A percentile compares a stretch with the other conserved stretches of the same genome.
phyloP scores from a whole-genome alignment of 768 basidiomycete genomes.

The Leccinum boreale region DNA sequence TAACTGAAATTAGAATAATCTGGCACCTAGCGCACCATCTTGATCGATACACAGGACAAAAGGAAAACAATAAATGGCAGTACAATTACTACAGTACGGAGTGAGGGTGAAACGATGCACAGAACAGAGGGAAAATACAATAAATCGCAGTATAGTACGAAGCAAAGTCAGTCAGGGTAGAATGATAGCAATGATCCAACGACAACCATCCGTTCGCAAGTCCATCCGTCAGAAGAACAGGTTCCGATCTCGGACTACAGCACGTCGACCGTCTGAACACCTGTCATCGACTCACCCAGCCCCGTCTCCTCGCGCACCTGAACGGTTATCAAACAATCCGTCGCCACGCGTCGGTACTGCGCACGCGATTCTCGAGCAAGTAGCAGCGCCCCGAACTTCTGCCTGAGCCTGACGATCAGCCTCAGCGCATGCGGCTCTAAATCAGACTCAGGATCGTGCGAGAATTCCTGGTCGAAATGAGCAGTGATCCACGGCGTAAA shows the following conservation, averaged over 20 bases:
- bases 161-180: not conserved
- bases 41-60: too few species aligned
- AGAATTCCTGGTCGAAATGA: not conserved
- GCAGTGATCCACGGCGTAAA: not conserved
- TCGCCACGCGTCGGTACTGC: conserved; percentile 13
- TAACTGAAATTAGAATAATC: too few species aligned
- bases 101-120: too few species aligned
- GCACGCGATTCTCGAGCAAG: not conserved
- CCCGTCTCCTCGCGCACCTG: not conserved
- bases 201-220: not conserved
- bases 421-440: not conserved
- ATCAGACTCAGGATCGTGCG: not conserved
- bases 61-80: too few species aligned
- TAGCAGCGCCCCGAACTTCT: conserved; percentile 6
- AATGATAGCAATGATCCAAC: not conserved
- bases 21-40: too few species aligned
- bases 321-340: conserved; percentile 7
- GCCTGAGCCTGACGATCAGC: not conserved
- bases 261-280: not conserved
- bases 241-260: not conserved
- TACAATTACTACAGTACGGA: too few species aligned
- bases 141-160: not conserved
- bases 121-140: not conserved
- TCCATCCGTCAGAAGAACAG: not conserved
- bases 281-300: not conserved